Conservation (phyloP, 2,329 filamentous ascomycete species). For the Ophiostoma australiae region DNA sequence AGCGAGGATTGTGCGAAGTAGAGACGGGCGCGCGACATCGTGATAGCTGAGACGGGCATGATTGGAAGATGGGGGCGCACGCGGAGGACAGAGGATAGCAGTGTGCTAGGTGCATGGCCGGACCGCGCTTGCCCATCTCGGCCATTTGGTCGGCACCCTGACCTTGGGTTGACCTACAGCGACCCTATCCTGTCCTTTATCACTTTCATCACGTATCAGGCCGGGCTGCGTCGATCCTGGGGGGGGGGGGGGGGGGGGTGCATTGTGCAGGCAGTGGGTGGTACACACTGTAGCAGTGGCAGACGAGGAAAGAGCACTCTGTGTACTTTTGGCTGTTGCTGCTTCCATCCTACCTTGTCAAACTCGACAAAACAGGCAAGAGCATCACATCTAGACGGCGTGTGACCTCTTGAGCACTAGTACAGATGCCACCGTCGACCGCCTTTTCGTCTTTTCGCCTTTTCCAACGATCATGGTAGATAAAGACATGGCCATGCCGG, state of each 20-base stretch:
- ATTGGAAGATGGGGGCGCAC: conserved; percentile 25
- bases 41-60: conserved; percentile 24
- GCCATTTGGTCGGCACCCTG: background rate
- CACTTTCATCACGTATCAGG: background rate
- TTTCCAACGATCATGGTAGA: background rate
- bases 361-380: background rate
- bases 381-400: background rate
- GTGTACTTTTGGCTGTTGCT: background rate
- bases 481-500: background rate
- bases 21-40: conserved; percentile 22
- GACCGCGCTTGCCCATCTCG: conserved; percentile 9
- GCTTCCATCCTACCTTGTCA: background rate
- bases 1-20: conserved; percentile 17
- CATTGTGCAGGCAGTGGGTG: background rate
- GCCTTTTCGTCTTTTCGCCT: background rate
- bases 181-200: background rate
- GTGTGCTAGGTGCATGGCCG: background rate
- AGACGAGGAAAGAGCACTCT: background rate
- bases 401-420: conserved; percentile 2
- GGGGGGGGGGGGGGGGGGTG: too few relatives aligned
- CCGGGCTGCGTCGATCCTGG: background rate
- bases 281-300: too few relatives aligned
- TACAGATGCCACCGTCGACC: background rate
- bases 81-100: background rate
- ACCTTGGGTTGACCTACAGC: background rate